These are phyloP conservation scores for Phialocephala subalpina DNA, from an alignment of 2,329 filamentous ascomycete genomes.

Conservation along the genomic window DNA sequence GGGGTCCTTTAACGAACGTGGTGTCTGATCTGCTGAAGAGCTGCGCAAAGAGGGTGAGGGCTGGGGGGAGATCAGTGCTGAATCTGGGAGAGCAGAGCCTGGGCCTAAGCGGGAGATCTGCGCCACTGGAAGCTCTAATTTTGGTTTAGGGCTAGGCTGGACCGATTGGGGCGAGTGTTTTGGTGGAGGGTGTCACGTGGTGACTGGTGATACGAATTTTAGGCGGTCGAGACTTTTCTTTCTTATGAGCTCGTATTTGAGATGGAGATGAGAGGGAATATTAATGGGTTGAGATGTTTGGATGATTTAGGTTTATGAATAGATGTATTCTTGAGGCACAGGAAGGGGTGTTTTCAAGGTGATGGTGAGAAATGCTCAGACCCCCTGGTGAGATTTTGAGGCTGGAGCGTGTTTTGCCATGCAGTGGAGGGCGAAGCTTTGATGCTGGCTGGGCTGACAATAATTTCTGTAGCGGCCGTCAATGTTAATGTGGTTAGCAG, in stretches of 20 bases:
- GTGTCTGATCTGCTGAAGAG: slow-evolving; percentile 6
- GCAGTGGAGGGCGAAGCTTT: not conserved
- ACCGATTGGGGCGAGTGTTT: not conserved
- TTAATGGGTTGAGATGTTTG: not conserved
- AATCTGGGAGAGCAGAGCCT: slow-evolving; percentile 5
- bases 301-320: not conserved
- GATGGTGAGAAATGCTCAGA: not conserved
- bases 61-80: not conserved
- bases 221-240: not conserved
- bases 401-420: slow-evolving; percentile 1
- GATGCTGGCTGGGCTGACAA: not conserved
- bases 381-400: not conserved
- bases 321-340: not conserved
- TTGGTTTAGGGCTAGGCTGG: not conserved
- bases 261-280: not conserved
- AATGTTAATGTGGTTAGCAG: not conserved
- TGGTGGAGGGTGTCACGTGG: not conserved
- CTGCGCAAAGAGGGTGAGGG: not conserved
- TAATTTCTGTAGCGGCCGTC: not conserved
- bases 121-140: slow-evolving; percentile 8
- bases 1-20: not conserved
- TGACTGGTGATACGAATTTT: not conserved
- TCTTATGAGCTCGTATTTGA: not conserved
- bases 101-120: slow-evolving; percentile 18
- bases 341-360: not conserved